Evolutionary conservation across 805 yeast genomes (phyloP).

Genomic region (Suhomyces kilbournensis): DNA sequence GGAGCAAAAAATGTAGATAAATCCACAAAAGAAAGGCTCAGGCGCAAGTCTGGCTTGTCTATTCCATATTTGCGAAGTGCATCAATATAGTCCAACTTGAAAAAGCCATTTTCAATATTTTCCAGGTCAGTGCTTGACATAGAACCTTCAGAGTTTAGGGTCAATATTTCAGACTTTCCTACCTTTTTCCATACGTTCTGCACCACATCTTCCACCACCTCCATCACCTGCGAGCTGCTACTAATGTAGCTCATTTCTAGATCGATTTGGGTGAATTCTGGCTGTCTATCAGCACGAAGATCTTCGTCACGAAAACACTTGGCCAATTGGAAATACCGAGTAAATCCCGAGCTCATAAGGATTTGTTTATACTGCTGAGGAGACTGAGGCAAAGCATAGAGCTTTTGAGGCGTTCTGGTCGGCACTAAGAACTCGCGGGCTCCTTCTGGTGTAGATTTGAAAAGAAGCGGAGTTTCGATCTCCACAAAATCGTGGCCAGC

Average conservation of each 20-base stretch:
- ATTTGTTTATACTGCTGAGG: conserved; percentile 97
- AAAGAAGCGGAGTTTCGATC: conserved; percentile 87
- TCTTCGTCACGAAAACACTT: conserved; percentile 96
- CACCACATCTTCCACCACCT: conserved; percentile 59
- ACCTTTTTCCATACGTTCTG: conserved; percentile 53
- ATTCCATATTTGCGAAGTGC: conserved; percentile 79
- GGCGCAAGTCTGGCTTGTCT: conserved; percentile 91
- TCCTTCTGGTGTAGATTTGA: conserved; percentile 97
- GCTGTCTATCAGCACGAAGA: conserved; percentile 90
- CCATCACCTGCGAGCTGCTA: conserved; percentile 61
- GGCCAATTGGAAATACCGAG: conserved; percentile 85
- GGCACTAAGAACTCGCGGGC: conserved; percentile 96
- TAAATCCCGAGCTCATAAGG: conserved; percentile 89
- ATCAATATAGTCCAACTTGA: conserved; percentile 58
- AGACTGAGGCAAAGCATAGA: conserved; percentile 93
- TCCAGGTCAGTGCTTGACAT: conserved; percentile 12
- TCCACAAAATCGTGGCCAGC: conserved; percentile 58
- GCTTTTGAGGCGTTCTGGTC: conserved; percentile 57
- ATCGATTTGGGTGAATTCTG: conserved; percentile 97
- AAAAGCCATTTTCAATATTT: conserved; percentile 13
- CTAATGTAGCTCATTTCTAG: conserved; percentile 85
- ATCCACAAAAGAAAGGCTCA: conserved; percentile 48
- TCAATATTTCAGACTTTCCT: conserved; percentile 38
- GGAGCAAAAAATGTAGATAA: conserved; percentile 42
- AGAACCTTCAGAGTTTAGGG: conserved; percentile 27